Evolutionary conservation across 495 filamentous ascomycete genomes (phyloP).

Genomic region (Lichenothelia convexa): DNA sequence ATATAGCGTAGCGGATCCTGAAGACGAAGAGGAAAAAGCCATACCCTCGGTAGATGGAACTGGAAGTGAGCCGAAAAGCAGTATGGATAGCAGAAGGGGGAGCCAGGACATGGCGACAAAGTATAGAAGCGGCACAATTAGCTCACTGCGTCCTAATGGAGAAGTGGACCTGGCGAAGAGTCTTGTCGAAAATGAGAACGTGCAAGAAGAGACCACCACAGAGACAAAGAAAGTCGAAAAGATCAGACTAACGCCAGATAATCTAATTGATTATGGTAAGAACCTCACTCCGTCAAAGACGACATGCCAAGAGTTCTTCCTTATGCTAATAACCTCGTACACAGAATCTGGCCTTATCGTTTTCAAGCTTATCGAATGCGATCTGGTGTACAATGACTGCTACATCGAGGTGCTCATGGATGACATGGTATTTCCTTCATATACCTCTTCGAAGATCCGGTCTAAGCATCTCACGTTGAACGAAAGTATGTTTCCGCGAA

Average conservation of each 20-base stretch:
- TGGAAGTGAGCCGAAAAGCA: constrained; percentile 1
- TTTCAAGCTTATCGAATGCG: constrained; percentile 80
- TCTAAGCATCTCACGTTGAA: constrained; percentile 49
- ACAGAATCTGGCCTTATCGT: constrained; percentile 79
- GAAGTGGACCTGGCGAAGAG: constrained; percentile 22
- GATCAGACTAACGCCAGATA: constrained; percentile 56
- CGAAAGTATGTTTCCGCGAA: constrained; percentile 38
- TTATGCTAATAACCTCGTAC: neutral
- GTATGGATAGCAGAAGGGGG: neutral
- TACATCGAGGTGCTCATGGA: constrained; percentile 84
- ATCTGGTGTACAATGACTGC: constrained; percentile 55
- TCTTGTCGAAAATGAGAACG: constrained; percentile 31
- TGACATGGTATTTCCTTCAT: constrained; percentile 83
- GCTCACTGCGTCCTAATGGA: constrained; percentile 2
- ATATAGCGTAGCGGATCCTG: constrained; percentile 73
- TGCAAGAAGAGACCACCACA: constrained; percentile 31
- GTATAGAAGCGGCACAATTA: constrained; percentile 7
- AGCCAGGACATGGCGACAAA: constrained; percentile 1
- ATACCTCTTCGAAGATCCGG: constrained; percentile 56
- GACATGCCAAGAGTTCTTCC: neutral
- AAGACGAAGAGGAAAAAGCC: constrained; percentile 52
- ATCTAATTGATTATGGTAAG: constrained; percentile 59
- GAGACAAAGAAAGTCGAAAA: constrained; percentile 45
- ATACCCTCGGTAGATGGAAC: no score
- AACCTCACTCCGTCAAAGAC: neutral